Conservation (phyloP, 2,329 filamentous ascomycete genomes). For the Magnaporthiopsis incrustans region DNA sequence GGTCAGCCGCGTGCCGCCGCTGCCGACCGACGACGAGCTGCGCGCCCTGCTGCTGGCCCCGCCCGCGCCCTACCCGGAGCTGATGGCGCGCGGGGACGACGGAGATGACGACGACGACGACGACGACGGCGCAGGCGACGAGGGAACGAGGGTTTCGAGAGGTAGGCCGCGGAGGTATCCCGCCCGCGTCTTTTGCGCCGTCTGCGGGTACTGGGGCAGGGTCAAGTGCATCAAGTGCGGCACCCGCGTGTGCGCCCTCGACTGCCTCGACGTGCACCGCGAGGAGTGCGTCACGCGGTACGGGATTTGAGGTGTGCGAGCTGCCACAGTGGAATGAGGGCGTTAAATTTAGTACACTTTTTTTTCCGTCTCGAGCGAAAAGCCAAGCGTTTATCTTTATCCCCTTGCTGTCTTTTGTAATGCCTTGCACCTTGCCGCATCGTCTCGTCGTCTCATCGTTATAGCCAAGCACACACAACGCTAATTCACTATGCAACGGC, state of each 20-base stretch:
- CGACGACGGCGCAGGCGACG: constrained; percentile 38
- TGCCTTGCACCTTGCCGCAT: too few species aligned
- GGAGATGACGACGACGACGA: constrained; percentile 1
- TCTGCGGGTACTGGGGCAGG: constrained; percentile 76
- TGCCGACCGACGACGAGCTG: constrained; percentile 54
- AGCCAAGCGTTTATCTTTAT: too few species aligned
- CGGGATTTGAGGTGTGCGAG: constrained; percentile 29
- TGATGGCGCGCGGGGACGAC: constrained; percentile 20
- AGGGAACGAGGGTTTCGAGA: constrained; percentile 11
- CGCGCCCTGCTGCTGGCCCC: constrained; percentile 54
- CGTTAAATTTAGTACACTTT: too few species aligned
- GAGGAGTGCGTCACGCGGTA: constrained; percentile 64
- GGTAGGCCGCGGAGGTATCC: constrained; percentile 37
- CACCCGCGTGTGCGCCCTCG: constrained; percentile 67
- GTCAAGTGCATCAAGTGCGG: constrained; percentile 72
- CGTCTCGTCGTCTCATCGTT: too few species aligned
- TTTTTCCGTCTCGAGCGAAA: too few species aligned
- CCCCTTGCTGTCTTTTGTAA: too few species aligned
- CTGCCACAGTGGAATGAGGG: too few species aligned
- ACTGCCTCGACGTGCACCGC: constrained; percentile 64
- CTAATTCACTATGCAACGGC: too few species aligned
- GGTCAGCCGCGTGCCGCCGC: constrained; percentile 45
- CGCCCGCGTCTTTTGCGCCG: constrained; percentile 61
- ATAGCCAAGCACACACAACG: too few species aligned
- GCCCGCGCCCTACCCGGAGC: constrained; percentile 59